Conservation (phyloP, 2,329 filamentous ascomycete species). For the Colletotrichum tropicicola region DNA sequence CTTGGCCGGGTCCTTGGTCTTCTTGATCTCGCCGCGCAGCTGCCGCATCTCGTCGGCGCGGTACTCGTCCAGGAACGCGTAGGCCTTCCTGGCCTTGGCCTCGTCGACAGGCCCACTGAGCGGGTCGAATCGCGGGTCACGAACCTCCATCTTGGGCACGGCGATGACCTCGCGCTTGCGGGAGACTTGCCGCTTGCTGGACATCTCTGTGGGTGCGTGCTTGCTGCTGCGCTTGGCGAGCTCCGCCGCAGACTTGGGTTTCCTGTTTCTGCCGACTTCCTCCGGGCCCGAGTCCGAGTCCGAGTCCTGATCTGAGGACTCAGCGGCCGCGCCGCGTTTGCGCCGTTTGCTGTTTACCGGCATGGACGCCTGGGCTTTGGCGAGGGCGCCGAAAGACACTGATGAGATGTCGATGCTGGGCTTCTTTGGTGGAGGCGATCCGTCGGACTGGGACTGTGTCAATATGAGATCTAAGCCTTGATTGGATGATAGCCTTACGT, state of each 20-base stretch:
- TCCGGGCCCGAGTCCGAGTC: conserved; percentile 35
- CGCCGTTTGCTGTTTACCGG: conserved; percentile 43
- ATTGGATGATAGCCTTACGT: conserved; percentile 18
- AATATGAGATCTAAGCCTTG: neutral
- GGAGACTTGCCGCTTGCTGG: conserved; percentile 84
- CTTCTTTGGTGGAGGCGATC: conserved; percentile 28
- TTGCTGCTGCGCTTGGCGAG: conserved; percentile 70
- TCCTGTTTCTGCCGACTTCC: conserved; percentile 43
- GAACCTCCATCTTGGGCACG: conserved; percentile 65
- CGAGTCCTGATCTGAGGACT: conserved; percentile 38
- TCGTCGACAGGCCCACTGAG: conserved; percentile 62
- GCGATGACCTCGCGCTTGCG: conserved; percentile 79
- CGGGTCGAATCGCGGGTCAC: conserved; percentile 91
- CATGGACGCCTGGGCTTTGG: conserved; percentile 82
- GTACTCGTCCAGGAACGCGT: conserved; percentile 90
- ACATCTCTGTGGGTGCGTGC: conserved; percentile 86
- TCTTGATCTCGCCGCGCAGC: conserved; percentile 73
- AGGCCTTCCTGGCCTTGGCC: conserved; percentile 73
- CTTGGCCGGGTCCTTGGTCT: conserved; percentile 68
- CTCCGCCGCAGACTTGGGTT: conserved; percentile 37
- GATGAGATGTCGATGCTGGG: conserved; percentile 58
- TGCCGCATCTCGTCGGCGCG: conserved; percentile 83
- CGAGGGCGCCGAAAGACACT: conserved; percentile 90
- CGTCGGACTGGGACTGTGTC: conserved; percentile 40
- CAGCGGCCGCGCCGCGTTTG: conserved; percentile 37